Evolutionary conservation across 805 yeast genomes (phyloP), one percentile per base, ranked within the genome.

Genomic region (Wickerhamiella musiphila): DNA sequence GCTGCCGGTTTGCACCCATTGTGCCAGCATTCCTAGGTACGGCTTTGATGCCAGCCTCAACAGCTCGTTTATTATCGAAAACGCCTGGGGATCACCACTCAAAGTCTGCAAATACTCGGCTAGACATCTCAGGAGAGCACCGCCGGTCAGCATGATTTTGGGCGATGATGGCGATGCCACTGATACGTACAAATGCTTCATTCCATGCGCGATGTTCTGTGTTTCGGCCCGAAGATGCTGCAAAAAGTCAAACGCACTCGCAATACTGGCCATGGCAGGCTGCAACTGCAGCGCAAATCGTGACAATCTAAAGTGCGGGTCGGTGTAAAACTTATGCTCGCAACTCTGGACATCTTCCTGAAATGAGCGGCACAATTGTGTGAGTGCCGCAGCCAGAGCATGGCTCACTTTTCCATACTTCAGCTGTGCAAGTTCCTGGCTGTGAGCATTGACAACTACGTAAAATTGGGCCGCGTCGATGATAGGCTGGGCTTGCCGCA

Each of bases 1-100:
- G 5, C 60, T 57, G 0, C 98, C 98, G 30, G 63, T 56, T 4
- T 65, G 61, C 12, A 86, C 60, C 98, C 98, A 90, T n/a, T 57
- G 49, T 42, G 77, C 73, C 7, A 90, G 57, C 71, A 78, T 76
- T 1, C 42, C 42, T 13, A 79, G 58, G 45, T 81, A 90, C 24
- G 70, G 69, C 20, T 39, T 45, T 23, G 92, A 70, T 1, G 82
- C 67, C 10, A 61, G 60, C 28, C 66, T 65, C 31, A 77, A 67
- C 2, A 86, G 44, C 4, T 46, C 44, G 1, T 56, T 48, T 26
- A 81, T 55, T 41, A 79, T 71, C 4, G 60, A 58, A 23, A 57
- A 56, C 0, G 78, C 66, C 2, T 53, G 54, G 0, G 61, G 48
- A 46, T 83, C 90, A 2, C 95, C 95, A 33, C 68, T 65, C 43